phyloP scores from a whole-genome alignment of 139 green algal genomes.

The Chlorella sp. region DNA sequence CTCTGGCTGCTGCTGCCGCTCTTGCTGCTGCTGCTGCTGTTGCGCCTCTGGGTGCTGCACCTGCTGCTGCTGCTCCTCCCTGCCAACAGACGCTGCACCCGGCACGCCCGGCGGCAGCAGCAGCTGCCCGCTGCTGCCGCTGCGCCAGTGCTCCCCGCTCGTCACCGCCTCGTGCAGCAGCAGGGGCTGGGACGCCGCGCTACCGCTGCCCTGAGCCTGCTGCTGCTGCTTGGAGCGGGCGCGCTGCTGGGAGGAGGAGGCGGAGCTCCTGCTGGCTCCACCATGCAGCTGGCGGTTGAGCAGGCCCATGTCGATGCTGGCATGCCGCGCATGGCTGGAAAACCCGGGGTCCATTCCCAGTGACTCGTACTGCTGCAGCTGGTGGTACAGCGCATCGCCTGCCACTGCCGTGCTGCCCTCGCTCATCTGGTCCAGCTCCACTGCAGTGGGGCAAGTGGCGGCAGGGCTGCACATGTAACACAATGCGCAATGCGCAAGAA shows the following conservation, averaged over 20 bases:
- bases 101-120: neutral
- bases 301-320: slow-evolving; percentile 26
- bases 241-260: neutral
- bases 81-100: too few species aligned
- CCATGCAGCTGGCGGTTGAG: slow-evolving; percentile 27
- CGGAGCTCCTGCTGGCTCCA: neutral
- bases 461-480: neutral
- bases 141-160: slow-evolving; percentile 15
- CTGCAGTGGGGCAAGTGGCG: neutral
- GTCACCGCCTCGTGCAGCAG: slow-evolving; percentile 14
- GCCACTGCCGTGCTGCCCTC: neutral
- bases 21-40: neutral
- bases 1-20: neutral
- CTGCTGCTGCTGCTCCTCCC: neutral
- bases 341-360: neutral
- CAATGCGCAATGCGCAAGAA: neutral
- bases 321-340: neutral
- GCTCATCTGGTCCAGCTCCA: slow-evolving; percentile 28
- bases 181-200: slow-evolving; percentile 3
- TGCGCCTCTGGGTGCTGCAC: too few species aligned
- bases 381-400: neutral
- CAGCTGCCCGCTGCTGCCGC: slow-evolving; percentile 1
- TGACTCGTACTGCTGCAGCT: neutral
- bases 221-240: slow-evolving; percentile 7
- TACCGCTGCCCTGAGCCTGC: neutral